Conservation (phyloP, 805 yeast species). For the Nematodospora valgi region DNA sequence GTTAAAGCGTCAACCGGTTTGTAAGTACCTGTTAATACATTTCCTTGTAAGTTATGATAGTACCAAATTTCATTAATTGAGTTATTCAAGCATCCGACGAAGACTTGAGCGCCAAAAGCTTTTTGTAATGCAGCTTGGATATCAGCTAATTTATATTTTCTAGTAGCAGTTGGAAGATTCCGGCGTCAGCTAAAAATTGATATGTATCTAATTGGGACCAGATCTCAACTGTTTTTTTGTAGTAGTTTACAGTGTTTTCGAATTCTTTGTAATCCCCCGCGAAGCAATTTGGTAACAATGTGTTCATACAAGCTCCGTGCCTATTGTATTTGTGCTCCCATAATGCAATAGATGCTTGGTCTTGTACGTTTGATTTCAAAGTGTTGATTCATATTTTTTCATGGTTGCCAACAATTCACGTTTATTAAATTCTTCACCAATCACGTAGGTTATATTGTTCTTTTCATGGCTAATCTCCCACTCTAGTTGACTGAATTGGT, state of each 20-base stretch:
- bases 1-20: constrained; percentile 57
- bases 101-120: constrained; percentile 30
- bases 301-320: constrained; percentile 42
- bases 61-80: constrained; percentile 75
- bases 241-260: constrained; percentile 27
- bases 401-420: constrained; percentile 24
- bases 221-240: constrained; percentile 24
- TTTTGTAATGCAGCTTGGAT: constrained; percentile 30
- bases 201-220: constrained; percentile 31
- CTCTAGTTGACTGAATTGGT: constrained; percentile 32
- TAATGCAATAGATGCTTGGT: constrained; percentile 20
- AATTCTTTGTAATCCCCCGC: constrained; percentile 18
- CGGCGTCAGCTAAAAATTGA: constrained; percentile 30
- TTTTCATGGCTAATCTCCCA: constrained; percentile 26
- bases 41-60: constrained; percentile 72
- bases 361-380: constrained; percentile 11
- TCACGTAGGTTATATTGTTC: constrained; percentile 17
- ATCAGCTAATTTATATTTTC: constrained; percentile 31
- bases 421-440: constrained; percentile 25
- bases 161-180: constrained; percentile 33
- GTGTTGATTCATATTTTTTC: constrained; percentile 26
- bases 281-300: constrained; percentile 35
- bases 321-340: constrained; percentile 45
- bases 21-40: constrained; percentile 61
- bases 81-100: constrained; percentile 32